Base-by-base conservation (phyloP, 2,329 filamentous ascomycete species). In the Penicillium freii region DNA sequence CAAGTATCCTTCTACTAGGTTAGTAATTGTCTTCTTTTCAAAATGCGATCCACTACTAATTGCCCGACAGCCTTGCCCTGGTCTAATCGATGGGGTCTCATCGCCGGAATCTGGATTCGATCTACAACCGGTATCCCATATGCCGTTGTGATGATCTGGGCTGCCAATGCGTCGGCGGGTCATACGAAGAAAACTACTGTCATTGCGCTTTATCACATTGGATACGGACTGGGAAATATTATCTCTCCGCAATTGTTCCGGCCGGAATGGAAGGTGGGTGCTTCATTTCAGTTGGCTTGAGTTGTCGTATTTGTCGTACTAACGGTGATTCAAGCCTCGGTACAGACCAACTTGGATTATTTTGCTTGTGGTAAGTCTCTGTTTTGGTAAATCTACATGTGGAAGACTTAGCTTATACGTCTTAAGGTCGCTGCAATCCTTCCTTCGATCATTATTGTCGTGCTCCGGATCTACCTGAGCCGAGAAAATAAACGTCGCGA, bases 141-240 rank as follows among this genome's bases (percentile, higher is more conserved):
- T 51, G 70, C 69, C 5, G 70, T 76, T 19, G 73, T 75, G 4
- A 75, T 76, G 74, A 71, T 75, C 5, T 74, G 71, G 72, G 73
- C 71, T 23, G 71, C 72, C 4, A 74, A 75, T 58, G 70, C 69
- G 36, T 71, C 70, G 1, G 72, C 74, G 0, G 74, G 77, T 1
- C 75, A 78, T 56, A 78, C 77, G 0, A 79, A 79, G 62, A 78
- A 78, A 59, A 73, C 77, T 2, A 78, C 76, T 0, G 59, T 63
- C 5, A 63, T 65, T 40, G 61, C 61, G 1, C 36, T 65, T 9
- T 63, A 67, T 52, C 64, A 67, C 39, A 72, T 75, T 25, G 72
- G 70, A 2, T 75, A 77, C 47, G 73, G 71, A 0, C 63, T 77
- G 11, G 76, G 77, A 10, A 78, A 78, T 58, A 77, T 78, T 42